Conservation (phyloP, 139 green algal genomes). For the Raphidocelis subcapitata region DNA sequence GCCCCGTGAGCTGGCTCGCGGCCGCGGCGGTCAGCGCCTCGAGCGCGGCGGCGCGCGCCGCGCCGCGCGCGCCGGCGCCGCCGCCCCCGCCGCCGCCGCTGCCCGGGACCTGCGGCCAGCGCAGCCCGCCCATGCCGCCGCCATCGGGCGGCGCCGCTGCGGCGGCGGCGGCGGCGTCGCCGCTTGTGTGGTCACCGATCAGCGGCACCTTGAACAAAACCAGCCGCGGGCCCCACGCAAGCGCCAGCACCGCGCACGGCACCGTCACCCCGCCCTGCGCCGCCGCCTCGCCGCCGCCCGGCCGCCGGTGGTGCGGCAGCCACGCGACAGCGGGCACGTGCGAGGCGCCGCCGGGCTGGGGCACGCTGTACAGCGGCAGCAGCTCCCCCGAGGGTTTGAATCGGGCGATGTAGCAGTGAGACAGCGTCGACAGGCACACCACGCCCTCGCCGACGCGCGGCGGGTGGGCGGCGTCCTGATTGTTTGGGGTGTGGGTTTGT, state of each 20-base stretch:
- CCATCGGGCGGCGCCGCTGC: background rate
- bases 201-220: conserved; percentile 49
- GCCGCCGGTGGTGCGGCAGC: conserved; percentile 34
- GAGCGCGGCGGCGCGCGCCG: conserved; percentile 9
- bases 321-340: conserved; percentile 28
- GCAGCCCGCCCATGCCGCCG: too few species aligned
- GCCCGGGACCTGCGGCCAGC: background rate
- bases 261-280: conserved; percentile 8
- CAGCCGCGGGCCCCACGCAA: conserved; percentile 40
- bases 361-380: conserved; percentile 41
- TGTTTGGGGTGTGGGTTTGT: background rate
- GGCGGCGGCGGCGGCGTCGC: background rate
- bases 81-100: background rate
- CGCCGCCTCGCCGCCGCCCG: conserved; percentile 1
- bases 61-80: background rate
- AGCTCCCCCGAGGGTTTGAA: conserved; percentile 41
- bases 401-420: conserved; percentile 37
- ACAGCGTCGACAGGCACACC: conserved; percentile 29
- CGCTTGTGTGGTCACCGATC: conserved; percentile 38
- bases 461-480: conserved; percentile 8
- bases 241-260: conserved; percentile 33
- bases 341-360: background rate
- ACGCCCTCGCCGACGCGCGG: conserved; percentile 46
- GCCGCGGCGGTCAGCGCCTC: conserved; percentile 22
- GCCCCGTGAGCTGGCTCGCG: conserved; percentile 2